These are phyloP conservation scores for Chenopodium album DNA, from an alignment of 148 eudicot genomes.

Conservation along the genomic window DNA sequence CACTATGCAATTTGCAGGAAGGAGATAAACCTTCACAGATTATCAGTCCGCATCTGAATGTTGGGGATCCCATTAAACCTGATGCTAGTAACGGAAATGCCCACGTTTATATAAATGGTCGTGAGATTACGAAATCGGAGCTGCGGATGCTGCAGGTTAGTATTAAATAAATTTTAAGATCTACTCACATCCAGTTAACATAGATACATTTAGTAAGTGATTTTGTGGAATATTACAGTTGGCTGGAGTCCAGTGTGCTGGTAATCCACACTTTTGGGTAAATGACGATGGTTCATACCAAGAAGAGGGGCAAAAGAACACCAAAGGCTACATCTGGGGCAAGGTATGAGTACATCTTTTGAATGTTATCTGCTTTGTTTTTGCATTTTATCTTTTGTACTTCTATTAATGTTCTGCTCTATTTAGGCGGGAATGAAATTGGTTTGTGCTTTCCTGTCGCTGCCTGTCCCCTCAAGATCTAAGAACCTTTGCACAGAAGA, in stretches of 20 bases:
- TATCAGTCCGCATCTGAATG: constrained; percentile 84
- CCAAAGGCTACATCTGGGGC: constrained; percentile 97
- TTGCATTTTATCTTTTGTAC: constrained; percentile 8
- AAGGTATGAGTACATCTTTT: constrained; percentile 51
- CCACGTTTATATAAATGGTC: constrained; percentile 89
- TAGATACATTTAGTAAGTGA: not conserved
- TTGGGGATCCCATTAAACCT: constrained; percentile 77
- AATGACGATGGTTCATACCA: constrained; percentile 99
- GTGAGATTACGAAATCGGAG: constrained; percentile 95
- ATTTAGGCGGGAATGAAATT: constrained; percentile 89
- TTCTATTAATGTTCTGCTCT: not conserved
- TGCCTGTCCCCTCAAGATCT: constrained; percentile 87
- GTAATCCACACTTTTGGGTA: constrained; percentile 99
- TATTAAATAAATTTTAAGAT: constrained; percentile 1
- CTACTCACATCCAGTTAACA: constrained; percentile 8
- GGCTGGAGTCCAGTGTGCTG: constrained; percentile 99
- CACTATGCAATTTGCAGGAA: constrained; percentile 52
- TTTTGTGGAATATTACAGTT: constrained; percentile 46
- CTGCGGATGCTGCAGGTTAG: constrained; percentile 92
- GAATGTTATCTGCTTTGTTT: not conserved
- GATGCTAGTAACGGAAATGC: constrained; percentile 96
- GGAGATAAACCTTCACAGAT: constrained; percentile 91
- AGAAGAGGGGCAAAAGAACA: constrained; percentile 98
- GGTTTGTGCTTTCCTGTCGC: constrained; percentile 84
- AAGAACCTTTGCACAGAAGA: constrained; percentile 53